A percentile compares a stretch with the other conserved stretches of the same genome.
Conservation (phyloP, 257 asterid species). For the Solanum chiquidenum region DNA sequence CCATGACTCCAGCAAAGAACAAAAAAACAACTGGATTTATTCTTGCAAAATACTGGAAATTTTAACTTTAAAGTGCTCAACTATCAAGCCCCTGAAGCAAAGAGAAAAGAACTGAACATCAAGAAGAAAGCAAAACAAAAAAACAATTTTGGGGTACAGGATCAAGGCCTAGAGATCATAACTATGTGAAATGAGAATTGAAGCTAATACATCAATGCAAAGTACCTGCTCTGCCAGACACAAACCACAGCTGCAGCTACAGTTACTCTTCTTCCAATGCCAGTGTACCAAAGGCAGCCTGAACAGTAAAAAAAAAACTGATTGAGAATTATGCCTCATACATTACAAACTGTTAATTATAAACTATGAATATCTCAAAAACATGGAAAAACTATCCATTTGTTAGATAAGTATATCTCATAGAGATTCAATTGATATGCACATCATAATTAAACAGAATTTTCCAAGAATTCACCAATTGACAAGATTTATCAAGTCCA, state of each 20-base stretch:
- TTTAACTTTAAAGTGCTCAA: background rate
- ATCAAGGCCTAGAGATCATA: conserved; percentile 24
- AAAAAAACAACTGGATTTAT: conserved; percentile 21
- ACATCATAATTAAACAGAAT: background rate
- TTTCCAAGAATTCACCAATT: background rate
- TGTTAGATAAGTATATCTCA: background rate
- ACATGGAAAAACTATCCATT: background rate
- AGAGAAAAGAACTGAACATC: background rate
- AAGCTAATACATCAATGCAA: background rate
- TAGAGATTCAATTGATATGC: background rate
- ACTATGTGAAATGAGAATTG: background rate
- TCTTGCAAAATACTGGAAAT: conserved; percentile 15
- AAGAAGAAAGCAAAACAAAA: background rate
- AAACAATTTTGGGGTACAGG: background rate
- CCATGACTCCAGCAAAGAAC: conserved; percentile 55
- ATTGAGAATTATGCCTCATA: background rate
- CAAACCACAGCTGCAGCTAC: background rate
- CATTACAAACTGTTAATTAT: background rate
- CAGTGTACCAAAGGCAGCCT: background rate
- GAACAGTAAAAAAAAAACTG: background rate
- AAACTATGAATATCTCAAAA: background rate
- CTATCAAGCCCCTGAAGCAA: background rate
- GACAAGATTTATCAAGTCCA: background rate
- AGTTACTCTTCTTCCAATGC: background rate
- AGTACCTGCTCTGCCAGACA: background rate